Evolutionary conservation across 164 flowering plant species (phyloP), one percentile per base, ranked within the genome.

Genomic region (Kalanchoe fedtschenkoi): DNA sequence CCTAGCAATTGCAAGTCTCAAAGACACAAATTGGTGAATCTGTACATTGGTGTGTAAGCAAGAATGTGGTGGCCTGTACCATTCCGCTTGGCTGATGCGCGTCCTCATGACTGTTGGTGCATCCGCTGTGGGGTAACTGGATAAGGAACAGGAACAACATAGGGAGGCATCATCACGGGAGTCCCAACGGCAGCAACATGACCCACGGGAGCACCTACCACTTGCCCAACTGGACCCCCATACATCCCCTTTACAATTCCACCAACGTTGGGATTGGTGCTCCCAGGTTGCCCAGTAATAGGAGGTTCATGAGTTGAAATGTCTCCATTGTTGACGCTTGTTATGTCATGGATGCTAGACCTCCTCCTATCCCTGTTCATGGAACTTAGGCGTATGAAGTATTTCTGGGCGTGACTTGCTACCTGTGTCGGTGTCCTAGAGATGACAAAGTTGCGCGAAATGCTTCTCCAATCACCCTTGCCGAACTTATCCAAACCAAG

Each of bases 381-480:
- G 11, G 93, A 87, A 68, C 81, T 83, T 53, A 87, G 38, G 13
- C 93, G 71, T 4, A 87, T 87, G 73, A 87, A 87, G 69, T 87
- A 87, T 65, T 87, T 87, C 42, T 87, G 95, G 5, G 95, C 95
- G 64, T 88, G 95, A 62, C 95, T 83, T 0, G 85, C 87, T 32
- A 86, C 89, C 71, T 84, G 93, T 3, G 93, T 84, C 2, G 93
- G 89, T 1, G 88, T 87, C 60, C 90, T 81, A 1, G 95, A 76
- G 5, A 83, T 73, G 11, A 87, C 95, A 64, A 74, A 85, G 76
- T 87, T 85, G 22, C 90, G 74, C 4, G 95, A 85, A 28, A 87
- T 87, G 78, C 90, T 87, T 63, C 93, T 76, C 93, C 93, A 87
- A 65, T 84, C 93, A 0, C 93, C 93, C 73, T 87, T 87, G 2